These are phyloP conservation scores for Geosmithia morbida DNA, from an alignment of 2,329 filamentous ascomycete species.

Conservation along the genomic window DNA sequence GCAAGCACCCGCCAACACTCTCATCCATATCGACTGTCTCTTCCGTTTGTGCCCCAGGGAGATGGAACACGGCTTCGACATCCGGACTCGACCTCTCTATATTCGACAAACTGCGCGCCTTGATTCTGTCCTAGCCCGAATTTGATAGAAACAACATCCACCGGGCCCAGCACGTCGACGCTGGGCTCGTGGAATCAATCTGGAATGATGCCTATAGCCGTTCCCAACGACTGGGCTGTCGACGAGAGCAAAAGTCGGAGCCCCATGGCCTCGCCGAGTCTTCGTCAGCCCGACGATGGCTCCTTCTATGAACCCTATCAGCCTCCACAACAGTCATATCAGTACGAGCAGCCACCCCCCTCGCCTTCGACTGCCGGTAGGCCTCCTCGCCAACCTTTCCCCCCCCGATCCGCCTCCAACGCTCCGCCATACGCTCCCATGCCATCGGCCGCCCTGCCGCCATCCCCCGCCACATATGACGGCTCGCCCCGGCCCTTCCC, in stretches of 20 bases:
- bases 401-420: not conserved
- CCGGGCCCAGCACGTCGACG: constrained; percentile 1
- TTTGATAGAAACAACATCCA: not conserved
- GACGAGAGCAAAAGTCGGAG: not conserved
- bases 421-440: not conserved
- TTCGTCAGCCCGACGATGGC: not conserved
- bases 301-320: not conserved
- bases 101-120: not conserved
- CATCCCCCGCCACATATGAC: not conserved
- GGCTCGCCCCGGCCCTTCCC: not conserved
- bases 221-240: not conserved
- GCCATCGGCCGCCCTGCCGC: not conserved
- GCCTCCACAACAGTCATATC: not conserved
- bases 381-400: not conserved
- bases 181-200: constrained; percentile 1
- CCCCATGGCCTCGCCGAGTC: not conserved
- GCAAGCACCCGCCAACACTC: too few relatives aligned
- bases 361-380: not conserved
- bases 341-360: not conserved
- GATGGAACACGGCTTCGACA: not conserved
- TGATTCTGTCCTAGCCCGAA: constrained; percentile 4
- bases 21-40: too few relatives aligned
- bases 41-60: not conserved
- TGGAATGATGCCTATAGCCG: constrained; percentile 1
- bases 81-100: not conserved